Evolutionary conservation across 352 stramenopile genomes (phyloP).

Genomic region (Phytophthora brassicae): DNA sequence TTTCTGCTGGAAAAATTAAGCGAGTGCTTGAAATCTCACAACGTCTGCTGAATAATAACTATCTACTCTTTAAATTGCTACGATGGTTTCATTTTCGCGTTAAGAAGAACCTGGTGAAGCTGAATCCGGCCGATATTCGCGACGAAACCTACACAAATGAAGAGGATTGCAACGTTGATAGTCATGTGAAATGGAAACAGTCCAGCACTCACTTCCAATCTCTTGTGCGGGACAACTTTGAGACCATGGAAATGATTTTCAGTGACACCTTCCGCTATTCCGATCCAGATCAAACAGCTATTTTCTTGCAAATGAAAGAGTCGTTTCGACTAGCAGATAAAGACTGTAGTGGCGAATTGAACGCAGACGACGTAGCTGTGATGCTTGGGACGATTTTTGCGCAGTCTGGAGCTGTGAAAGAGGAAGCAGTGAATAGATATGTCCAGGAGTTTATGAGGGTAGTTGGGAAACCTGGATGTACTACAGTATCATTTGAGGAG

Average conservation of each 20-base stretch:
- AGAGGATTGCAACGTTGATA: conserved; percentile 9
- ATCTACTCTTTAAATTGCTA: conserved; percentile 74
- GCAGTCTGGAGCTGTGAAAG: conserved; percentile 59
- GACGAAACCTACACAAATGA: conserved; percentile 22
- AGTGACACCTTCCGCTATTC: conserved; percentile 71
- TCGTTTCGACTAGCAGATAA: conserved; percentile 70
- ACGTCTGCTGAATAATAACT: conserved; percentile 81
- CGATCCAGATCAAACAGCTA: conserved; percentile 67
- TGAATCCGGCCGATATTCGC: conserved; percentile 55
- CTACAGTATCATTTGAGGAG: conserved; percentile 74
- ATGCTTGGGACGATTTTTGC: conserved; percentile 75
- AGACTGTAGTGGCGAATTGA: conserved; percentile 73
- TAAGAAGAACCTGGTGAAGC: conserved; percentile 38
- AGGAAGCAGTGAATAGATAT: conserved; percentile 72
- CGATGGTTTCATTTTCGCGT: conserved; percentile 71
- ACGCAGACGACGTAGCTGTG: conserved; percentile 60
- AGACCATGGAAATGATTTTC: conserved; percentile 70
- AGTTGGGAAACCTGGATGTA: conserved; percentile 61
- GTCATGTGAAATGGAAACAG: conserved; percentile 52
- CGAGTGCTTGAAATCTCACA: conserved; percentile 58
- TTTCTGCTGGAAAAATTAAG: conserved; percentile 73
- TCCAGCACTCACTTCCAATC: conserved; percentile 54
- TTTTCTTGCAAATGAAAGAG: conserved; percentile 88
- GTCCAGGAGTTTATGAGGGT: conserved; percentile 77
- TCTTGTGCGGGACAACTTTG: conserved; percentile 66